Conservation (phyloP, 192 early-diverging fungal species). For the Umbelopsis ramanniana region DNA sequence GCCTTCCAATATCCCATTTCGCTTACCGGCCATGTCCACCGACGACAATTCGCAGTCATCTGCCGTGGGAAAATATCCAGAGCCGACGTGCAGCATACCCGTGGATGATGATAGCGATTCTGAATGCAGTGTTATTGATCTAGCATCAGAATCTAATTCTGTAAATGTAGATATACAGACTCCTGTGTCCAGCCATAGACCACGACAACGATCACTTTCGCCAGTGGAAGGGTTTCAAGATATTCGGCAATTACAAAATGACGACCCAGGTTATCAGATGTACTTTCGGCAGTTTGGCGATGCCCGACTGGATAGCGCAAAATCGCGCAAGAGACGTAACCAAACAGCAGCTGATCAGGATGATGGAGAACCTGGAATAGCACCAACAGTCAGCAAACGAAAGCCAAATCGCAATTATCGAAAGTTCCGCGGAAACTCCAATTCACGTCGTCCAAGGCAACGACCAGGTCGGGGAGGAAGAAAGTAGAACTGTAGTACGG, state of each 20-base stretch:
- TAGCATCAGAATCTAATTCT: neutral
- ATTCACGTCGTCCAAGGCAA: neutral
- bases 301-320: neutral
- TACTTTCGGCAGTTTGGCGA: constrained; percentile 1
- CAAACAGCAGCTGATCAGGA: neutral
- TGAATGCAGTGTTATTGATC: constrained; percentile 1
- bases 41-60: too few relatives aligned
- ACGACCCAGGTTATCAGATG: constrained; percentile 8
- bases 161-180: neutral
- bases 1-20: too few relatives aligned
- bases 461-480: too few relatives aligned
- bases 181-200: neutral
- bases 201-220: neutral
- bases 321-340: neutral
- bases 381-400: neutral
- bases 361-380: neutral
- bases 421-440: neutral
- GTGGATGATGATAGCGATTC: constrained; percentile 10
- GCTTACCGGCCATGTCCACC: too few relatives aligned
- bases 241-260: neutral
- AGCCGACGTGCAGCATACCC: neutral
- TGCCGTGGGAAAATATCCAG: too few relatives aligned
- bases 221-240: constrained; percentile 14
- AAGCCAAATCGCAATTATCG: neutral
- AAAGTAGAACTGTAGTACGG: too few relatives aligned